phyloP scores from a whole-genome alignment of 768 basidiomycete genomes.

The Phanerodontia chrysosporium region DNA sequence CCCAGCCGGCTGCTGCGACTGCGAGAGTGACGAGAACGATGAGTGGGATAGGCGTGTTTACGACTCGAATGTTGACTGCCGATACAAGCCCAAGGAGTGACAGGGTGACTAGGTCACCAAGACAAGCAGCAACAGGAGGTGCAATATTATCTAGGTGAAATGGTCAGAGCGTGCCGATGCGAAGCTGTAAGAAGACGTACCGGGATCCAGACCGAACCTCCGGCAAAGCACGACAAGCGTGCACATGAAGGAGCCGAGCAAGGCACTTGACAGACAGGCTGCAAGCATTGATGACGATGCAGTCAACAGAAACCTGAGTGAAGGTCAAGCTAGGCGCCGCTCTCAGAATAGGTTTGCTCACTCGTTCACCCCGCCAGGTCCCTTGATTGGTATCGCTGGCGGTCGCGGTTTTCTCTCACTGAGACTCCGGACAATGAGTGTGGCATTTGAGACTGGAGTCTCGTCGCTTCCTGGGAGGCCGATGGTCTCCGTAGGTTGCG shows the following conservation, averaged over 20 bases:
- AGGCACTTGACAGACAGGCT: conserved; percentile 67
- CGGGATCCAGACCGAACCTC: conserved; percentile 76
- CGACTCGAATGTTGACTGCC: conserved; percentile 59
- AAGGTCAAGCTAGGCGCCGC: background rate
- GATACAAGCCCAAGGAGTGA: conserved; percentile 76
- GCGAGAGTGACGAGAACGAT: conserved; percentile 46
- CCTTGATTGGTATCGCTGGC: background rate
- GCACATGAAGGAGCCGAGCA: conserved; percentile 94
- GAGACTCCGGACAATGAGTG: background rate
- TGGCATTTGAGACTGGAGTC: background rate
- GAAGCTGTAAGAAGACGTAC: conserved; percentile 33
- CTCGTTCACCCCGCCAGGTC: conserved; percentile 32
- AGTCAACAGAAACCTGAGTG: conserved; percentile 67
- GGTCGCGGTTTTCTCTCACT: conserved; percentile 1
- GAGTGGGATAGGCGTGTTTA: conserved; percentile 64
- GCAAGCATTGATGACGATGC: conserved; percentile 77
- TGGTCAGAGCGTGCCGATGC: background rate
- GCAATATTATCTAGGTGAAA: conserved; percentile 79
- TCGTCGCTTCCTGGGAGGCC: background rate
- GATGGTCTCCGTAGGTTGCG: conserved; percentile 21
- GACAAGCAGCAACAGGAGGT: conserved; percentile 86
- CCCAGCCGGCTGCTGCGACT: conserved; percentile 45
- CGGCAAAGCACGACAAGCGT: conserved; percentile 75
- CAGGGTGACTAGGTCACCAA: conserved; percentile 91
- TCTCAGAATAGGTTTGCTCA: conserved; percentile 8